Percentiles rank a stretch among this genome's conserved stretches.
These are phyloP conservation scores for Abortiporus biennis DNA, from an alignment of 1,284 basidiomycete genomes.

Conservation along the genomic window DNA sequence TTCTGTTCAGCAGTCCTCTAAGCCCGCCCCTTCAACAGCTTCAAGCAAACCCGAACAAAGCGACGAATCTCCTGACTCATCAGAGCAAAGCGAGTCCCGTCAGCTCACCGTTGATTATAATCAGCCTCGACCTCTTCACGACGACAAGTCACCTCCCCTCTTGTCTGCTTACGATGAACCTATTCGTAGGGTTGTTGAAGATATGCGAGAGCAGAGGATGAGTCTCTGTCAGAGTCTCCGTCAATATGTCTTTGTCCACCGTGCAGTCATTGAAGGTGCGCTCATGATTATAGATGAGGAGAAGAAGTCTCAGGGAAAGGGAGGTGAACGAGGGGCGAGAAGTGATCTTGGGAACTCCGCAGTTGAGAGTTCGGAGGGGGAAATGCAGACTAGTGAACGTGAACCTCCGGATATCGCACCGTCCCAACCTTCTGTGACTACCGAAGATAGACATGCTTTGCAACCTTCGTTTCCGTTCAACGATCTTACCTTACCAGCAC, in stretches of 20 bases:
- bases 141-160: constrained; percentile 44
- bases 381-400: background rate
- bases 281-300: constrained; percentile 77
- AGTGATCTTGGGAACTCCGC: constrained; percentile 24
- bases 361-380: constrained; percentile 17
- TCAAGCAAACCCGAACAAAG: background rate
- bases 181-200: constrained; percentile 72
- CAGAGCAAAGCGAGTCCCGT: constrained; percentile 3
- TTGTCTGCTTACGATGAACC: constrained; percentile 67
- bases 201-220: constrained; percentile 91
- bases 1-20: background rate
- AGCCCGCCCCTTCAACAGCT: background rate
- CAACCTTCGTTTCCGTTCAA: background rate
- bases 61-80: background rate
- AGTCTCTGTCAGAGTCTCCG: constrained; percentile 84
- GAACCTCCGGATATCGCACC: background rate
- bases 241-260: constrained; percentile 88
- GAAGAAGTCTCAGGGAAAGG: too few relatives aligned
- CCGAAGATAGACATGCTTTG: background rate
- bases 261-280: constrained; percentile 77
- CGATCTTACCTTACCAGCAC: background rate
- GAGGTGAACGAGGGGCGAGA: too few relatives aligned
- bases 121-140: constrained; percentile 37
- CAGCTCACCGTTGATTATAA: constrained; percentile 21
- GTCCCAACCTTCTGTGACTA: background rate